A percentile compares a stretch with the other conserved stretches of the same genome.
These are phyloP conservation scores for Pistacia integerrima DNA, from an alignment of 345 rosid species.

Conservation along the genomic window DNA sequence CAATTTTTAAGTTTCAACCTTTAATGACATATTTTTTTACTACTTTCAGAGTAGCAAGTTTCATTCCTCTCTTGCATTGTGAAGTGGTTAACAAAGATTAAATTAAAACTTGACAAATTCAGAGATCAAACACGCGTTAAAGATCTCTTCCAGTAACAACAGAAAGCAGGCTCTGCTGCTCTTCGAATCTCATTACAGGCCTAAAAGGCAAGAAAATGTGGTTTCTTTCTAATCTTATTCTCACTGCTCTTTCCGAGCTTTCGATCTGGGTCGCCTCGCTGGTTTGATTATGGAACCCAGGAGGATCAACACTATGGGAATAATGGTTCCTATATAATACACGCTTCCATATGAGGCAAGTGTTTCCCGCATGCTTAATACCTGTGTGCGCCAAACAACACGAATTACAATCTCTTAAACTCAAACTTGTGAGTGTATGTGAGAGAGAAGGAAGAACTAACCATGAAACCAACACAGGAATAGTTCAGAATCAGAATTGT, in stretches of 20 bases:
- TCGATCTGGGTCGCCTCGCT: conserved; percentile 60
- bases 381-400: conserved; percentile 41
- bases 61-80: too few species aligned
- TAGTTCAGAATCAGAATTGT: conserved; percentile 77
- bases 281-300: conserved; percentile 68
- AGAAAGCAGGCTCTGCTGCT: conserved; percentile 11
- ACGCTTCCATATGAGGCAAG: conserved; percentile 73
- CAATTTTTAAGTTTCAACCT: not conserved
- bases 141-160: not conserved
- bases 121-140: conserved; percentile 1
- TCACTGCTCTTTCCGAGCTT: conserved; percentile 64
- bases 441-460: conserved; percentile 27
- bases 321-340: conserved; percentile 72
- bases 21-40: not conserved
- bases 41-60: too few species aligned
- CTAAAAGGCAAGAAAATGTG: not conserved
- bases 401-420: conserved; percentile 5
- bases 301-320: conserved; percentile 63
- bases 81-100: too few species aligned
- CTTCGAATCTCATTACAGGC: not conserved
- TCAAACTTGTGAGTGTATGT: not conserved
- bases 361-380: conserved; percentile 76
- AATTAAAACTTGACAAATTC: conserved; percentile 1
- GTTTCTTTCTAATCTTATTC: not conserved
- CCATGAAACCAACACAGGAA: conserved; percentile 93